Base-by-base conservation (phyloP, 768 basidiomycete species). In the Kwoniella sp. region DNA sequence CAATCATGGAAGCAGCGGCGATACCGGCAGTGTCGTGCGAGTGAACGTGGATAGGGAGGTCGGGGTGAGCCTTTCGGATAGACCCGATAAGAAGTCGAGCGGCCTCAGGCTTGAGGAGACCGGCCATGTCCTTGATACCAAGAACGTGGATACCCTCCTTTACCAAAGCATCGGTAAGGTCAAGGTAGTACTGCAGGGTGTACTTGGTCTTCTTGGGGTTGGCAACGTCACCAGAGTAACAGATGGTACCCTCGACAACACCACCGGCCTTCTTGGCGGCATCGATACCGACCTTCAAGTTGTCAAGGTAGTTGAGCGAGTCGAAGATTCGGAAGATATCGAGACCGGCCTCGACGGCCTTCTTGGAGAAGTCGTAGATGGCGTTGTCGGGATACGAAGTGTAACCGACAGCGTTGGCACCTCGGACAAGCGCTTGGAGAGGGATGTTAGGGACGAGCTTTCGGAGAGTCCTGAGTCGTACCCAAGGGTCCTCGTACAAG, bases 291-390 rank as follows among this genome's bases (percentile, higher is more conserved):
- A 99, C 87, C 81, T 85, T 88, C 91, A 99, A 91, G 90, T 98
- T 81, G 88, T 94, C 95, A 67, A 99, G 89, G 81, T 98, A 99
- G 84, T 99, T 99, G 81, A 99, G 83, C 29, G 96, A 97, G 81
- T 99, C 96, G 73, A 99, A 99, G 57, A 99, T 92, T 76, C 96
- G 87, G 90, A 99, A 99, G 79, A 99, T 99, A 82, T 99, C 96
- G 53, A 98, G 86, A 77, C 96, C 96, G 72, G 97, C 96, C 82
- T 98, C 93, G n/a, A 99, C 95, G 24, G 96, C 96, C 80, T 95
- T 95, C 84, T 94, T 95, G 65, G 91, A 96, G 83, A 99, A 99
- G 81, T 96, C 96, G 82, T 99, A 99, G 81, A 99, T 97, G 62
- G 91, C 95, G 73, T 99, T 99, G 80, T 98, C 94, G 27, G 96